A percentile compares a stretch with the other conserved stretches of the same genome.
Evolutionary conservation across 768 basidiomycete species (phyloP).

Genomic region (Hydnomerulius pinastri): DNA sequence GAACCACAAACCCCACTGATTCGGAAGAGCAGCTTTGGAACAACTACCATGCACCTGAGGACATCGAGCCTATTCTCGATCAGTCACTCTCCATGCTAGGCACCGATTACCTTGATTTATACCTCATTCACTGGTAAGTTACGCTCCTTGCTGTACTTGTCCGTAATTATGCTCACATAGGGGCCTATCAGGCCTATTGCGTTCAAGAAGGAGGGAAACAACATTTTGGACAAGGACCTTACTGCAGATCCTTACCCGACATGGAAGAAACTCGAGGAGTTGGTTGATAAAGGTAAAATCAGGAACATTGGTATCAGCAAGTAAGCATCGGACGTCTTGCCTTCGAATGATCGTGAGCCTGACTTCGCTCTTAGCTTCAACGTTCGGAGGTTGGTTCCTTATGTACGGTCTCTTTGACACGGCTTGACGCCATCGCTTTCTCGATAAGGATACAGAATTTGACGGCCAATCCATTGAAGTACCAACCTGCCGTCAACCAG

Average conservation of each 20-base stretch:
- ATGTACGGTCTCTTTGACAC: not conserved
- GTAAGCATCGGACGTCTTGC: slow-evolving; percentile 34
- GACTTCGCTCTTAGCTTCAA: slow-evolving; percentile 49
- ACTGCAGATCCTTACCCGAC: slow-evolving; percentile 75
- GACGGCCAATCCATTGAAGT: slow-evolving; percentile 59
- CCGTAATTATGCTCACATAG: not conserved
- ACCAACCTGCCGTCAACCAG: slow-evolving; percentile 72
- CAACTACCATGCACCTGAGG: slow-evolving; percentile 70
- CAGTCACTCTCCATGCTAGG: slow-evolving; percentile 62
- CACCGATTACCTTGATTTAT: slow-evolving; percentile 76
- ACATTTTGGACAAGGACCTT: slow-evolving; percentile 52
- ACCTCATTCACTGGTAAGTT: slow-evolving; percentile 75
- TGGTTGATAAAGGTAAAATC: slow-evolving; percentile 76
- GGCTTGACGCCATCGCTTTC: not conserved
- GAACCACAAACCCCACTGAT: not conserved
- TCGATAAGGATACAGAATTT: slow-evolving; percentile 54
- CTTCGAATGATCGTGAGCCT: not conserved
- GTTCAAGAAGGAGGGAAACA: slow-evolving; percentile 53
- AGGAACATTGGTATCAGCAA: slow-evolving; percentile 86
- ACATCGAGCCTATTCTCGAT: slow-evolving; percentile 67
- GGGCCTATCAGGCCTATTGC: slow-evolving; percentile 60
- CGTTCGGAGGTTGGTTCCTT: slow-evolving; percentile 42
- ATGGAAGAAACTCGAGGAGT: slow-evolving; percentile 78
- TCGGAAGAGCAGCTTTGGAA: slow-evolving; percentile 61
- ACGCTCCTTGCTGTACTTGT: not conserved